Evolutionary conservation across 257 asterid species (phyloP).

Genomic region (Datura wrightii): DNA sequence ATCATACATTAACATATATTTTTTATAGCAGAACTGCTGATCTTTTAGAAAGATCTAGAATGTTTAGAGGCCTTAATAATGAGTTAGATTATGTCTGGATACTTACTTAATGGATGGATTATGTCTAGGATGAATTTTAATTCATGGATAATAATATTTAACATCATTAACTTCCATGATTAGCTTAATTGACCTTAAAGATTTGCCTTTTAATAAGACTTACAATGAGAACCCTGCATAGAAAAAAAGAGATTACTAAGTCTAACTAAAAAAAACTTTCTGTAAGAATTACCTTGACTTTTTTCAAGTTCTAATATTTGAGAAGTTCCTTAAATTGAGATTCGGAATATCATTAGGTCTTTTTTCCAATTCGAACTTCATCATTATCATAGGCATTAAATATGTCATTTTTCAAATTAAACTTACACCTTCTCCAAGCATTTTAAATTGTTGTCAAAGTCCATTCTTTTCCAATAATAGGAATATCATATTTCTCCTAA

Average conservation of each 20-base stretch:
- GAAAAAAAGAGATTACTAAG: not conserved
- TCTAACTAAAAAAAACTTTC: not conserved
- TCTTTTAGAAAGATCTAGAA: not conserved
- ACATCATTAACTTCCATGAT: not conserved
- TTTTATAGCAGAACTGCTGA: not conserved
- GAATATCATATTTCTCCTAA: too few relatives aligned
- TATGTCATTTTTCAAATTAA: too few relatives aligned
- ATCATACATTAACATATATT: too few relatives aligned
- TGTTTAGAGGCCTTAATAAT: not conserved
- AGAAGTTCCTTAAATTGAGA: too few relatives aligned
- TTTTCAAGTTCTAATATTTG: too few relatives aligned
- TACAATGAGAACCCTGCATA: not conserved
- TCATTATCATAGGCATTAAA: too few relatives aligned
- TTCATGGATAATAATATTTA: not conserved
- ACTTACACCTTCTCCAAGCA: too few relatives aligned
- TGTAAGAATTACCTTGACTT: too few relatives aligned
- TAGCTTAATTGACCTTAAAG: not conserved
- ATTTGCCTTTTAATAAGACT: not conserved
- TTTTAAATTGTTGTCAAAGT: too few relatives aligned
- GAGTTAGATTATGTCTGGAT: not conserved
- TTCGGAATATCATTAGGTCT: too few relatives aligned
- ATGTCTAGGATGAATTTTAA: slow-evolving; percentile 7
- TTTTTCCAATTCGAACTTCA: too few relatives aligned
- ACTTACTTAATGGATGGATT: slow-evolving; percentile 19
- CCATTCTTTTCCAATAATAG: too few relatives aligned